Conservation (phyloP, 225 moss, liverwort and hornwort genomes). For the Marchantia paleacea region DNA sequence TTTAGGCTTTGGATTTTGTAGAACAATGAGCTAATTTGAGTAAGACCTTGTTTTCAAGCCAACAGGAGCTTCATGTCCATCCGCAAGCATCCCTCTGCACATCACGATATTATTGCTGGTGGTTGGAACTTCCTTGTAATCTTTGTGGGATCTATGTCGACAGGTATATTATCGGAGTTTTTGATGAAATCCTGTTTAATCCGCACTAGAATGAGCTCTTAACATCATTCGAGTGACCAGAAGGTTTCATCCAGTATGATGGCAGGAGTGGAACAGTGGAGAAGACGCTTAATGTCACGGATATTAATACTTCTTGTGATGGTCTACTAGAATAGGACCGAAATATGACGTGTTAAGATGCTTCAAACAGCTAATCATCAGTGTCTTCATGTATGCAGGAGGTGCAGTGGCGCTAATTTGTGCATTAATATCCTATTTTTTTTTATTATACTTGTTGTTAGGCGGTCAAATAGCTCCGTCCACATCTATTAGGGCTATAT, state of each 20-base stretch:
- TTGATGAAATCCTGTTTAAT: not conserved
- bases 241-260: not conserved
- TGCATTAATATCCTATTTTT: constrained; percentile 78
- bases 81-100: constrained; percentile 64
- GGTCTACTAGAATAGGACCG: not conserved
- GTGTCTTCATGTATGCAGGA: constrained; percentile 53
- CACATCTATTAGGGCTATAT: not conserved
- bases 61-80: constrained; percentile 88
- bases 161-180: constrained; percentile 40
- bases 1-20: not conserved
- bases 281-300: not conserved
- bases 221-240: not conserved
- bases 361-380: not conserved
- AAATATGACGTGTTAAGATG: not conserved
- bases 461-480: not conserved
- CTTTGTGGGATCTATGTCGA: constrained; percentile 89
- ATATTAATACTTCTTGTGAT: too few relatives aligned
- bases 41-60: not conserved
- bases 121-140: constrained; percentile 94
- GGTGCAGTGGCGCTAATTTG: constrained; percentile 88
- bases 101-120: constrained; percentile 68
- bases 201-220: not conserved
- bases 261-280: not conserved
- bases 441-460: not conserved
- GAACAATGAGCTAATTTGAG: not conserved